Evolutionary conservation across 306 rosid genomes (phyloP).

Genomic region (Dryas octopetala): DNA sequence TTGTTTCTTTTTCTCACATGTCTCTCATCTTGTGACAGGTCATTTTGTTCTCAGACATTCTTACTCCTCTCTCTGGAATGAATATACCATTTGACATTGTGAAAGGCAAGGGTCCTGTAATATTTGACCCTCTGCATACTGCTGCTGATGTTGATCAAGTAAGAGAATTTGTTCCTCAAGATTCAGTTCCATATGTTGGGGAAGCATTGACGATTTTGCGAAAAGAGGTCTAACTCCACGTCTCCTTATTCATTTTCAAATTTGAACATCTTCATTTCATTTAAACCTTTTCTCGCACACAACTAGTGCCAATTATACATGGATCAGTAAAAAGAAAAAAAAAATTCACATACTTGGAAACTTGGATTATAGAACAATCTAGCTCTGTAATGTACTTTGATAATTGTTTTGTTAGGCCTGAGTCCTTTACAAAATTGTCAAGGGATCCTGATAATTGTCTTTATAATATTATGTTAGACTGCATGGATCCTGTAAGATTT

Average conservation of each 20-base stretch:
- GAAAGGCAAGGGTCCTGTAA: constrained; percentile 94
- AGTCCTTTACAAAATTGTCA: neutral
- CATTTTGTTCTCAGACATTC: constrained; percentile 92
- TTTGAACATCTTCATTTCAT: neutral
- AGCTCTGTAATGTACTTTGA: neutral
- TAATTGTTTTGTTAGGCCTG: neutral
- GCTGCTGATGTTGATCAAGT: constrained; percentile 71
- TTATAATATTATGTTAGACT: neutral
- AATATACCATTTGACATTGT: constrained; percentile 96
- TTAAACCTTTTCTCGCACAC: no score
- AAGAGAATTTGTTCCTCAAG: constrained; percentile 91
- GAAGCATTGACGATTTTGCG: constrained; percentile 79
- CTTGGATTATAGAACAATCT: neutral
- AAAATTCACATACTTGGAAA: neutral
- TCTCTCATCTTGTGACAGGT: constrained; percentile 51
- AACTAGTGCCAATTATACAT: neutral
- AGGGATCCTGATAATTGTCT: neutral
- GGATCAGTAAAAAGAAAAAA: neutral
- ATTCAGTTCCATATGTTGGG: constrained; percentile 93
- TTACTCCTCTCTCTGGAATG: constrained; percentile 98
- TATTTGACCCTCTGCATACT: constrained; percentile 62
- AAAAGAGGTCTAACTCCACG: constrained; percentile 63
- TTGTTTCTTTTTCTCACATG: constrained; percentile 18
- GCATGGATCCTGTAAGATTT: neutral
- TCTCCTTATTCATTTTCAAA: constrained; percentile 18